phyloP scores from a whole-genome alignment of 1,284 basidiomycete species.

The Filobasidium uniguttulatum region DNA sequence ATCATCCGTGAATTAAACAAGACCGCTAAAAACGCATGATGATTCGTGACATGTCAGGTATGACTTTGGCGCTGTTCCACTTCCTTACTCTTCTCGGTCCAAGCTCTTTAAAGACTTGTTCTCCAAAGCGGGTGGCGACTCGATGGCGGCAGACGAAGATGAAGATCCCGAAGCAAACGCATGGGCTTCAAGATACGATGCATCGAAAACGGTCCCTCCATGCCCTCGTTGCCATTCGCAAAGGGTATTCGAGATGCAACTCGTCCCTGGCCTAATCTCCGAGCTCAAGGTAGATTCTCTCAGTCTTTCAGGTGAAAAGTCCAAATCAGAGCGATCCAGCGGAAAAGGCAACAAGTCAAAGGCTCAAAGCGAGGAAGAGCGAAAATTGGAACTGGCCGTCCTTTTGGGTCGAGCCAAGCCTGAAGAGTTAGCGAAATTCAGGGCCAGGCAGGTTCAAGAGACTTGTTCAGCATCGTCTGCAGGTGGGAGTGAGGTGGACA shows the following conservation, averaged over 20 bases:
- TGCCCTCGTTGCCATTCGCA: slow-evolving; percentile 27
- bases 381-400: slow-evolving; percentile 26
- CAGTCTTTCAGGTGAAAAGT: slow-evolving; percentile 21
- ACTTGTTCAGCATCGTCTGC: slow-evolving; percentile 17
- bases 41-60: slow-evolving; percentile 23
- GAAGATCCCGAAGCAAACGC: slow-evolving; percentile 28
- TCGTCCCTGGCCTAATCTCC: slow-evolving; percentile 34
- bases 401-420: slow-evolving; percentile 19
- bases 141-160: slow-evolving; percentile 12
- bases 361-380: slow-evolving; percentile 25
- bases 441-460: too few relatives aligned
- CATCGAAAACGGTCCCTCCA: slow-evolving; percentile 20
- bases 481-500: slow-evolving; percentile 18
- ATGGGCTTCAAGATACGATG: slow-evolving; percentile 19
- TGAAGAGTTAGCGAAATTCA: background rate
- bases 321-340: slow-evolving; percentile 2
- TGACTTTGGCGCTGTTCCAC: slow-evolving; percentile 33
- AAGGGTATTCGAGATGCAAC: slow-evolving; percentile 36
- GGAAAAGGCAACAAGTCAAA: slow-evolving; percentile 14
- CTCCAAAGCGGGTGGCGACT: slow-evolving; percentile 14
- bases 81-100: slow-evolving; percentile 33
- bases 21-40: too few relatives aligned
- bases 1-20: too few relatives aligned
- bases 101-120: slow-evolving; percentile 31
- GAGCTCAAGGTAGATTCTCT: slow-evolving; percentile 25